These are phyloP conservation scores for Phaffia tasmanica DNA, from an alignment of 768 basidiomycete genomes.

Conservation along the genomic window DNA sequence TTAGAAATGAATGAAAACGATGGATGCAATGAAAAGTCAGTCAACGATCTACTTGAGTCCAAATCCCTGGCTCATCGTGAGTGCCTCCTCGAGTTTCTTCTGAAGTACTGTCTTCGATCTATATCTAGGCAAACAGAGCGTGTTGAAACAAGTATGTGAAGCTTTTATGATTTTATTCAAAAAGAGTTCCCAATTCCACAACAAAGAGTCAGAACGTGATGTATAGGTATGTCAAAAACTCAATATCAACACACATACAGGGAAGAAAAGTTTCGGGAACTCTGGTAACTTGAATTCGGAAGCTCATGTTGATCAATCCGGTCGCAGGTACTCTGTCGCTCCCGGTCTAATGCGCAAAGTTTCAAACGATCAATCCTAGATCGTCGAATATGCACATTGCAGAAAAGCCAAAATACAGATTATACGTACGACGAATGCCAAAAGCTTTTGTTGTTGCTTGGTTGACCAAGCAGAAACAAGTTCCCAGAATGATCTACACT, in stretches of 20 bases:
- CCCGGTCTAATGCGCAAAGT: slow-evolving; percentile 21
- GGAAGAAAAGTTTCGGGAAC: slow-evolving; percentile 14
- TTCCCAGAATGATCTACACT: slow-evolving; percentile 17
- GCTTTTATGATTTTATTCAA: too few species aligned
- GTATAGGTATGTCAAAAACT: neutral
- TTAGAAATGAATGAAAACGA: neutral
- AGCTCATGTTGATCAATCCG: slow-evolving; percentile 16
- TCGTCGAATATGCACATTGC: neutral
- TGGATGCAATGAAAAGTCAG: slow-evolving; percentile 28
- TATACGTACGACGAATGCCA: slow-evolving; percentile 27
- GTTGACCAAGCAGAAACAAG: slow-evolving; percentile 2
- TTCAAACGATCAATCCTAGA: neutral
- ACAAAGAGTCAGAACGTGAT: slow-evolving; percentile 1
- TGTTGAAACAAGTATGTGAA: slow-evolving; percentile 31
- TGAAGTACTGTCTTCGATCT: neutral
- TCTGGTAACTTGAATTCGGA: slow-evolving; percentile 25
- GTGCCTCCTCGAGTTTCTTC: slow-evolving; percentile 17
- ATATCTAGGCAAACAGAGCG: slow-evolving; percentile 23
- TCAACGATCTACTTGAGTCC: slow-evolving; percentile 22
- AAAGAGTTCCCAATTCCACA: too few species aligned
- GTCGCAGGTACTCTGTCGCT: slow-evolving; percentile 30
- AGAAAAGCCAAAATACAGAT: neutral
- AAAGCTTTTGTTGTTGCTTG: slow-evolving; percentile 26
- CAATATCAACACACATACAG: slow-evolving; percentile 7
- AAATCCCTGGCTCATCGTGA: slow-evolving; percentile 16